Percentiles rank a stretch among this genome's conserved stretches.
phyloP scores from a whole-genome alignment of 1,139 yeast genomes.

The Geotrichum macrosporum region DNA sequence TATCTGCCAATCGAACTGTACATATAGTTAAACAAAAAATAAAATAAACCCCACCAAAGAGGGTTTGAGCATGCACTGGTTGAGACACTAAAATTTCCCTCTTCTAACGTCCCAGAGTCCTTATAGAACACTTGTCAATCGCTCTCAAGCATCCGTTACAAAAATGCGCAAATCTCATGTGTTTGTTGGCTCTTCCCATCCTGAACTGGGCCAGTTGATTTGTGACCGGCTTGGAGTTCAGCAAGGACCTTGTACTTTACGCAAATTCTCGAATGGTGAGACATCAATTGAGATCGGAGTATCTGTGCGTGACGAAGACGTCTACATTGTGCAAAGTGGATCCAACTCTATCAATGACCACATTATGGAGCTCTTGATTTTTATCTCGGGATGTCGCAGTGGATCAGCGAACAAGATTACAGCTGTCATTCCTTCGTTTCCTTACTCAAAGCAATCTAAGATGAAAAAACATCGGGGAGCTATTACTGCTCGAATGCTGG shows the following conservation, averaged over 20 bases:
- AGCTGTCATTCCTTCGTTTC: slow-evolving; percentile 95
- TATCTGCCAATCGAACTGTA: too few relatives aligned
- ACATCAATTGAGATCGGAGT: slow-evolving; percentile 94
- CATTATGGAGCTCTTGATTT: slow-evolving; percentile 89
- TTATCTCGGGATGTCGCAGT: slow-evolving; percentile 93
- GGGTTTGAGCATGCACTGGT: too few relatives aligned
- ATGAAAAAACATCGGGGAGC: slow-evolving; percentile 99
- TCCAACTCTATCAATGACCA: slow-evolving; percentile 87
- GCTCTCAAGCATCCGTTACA: too few relatives aligned
- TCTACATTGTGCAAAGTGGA: slow-evolving; percentile 91
- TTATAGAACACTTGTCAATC: too few relatives aligned
- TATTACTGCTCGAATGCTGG: slow-evolving; percentile 98
- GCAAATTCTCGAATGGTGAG: slow-evolving; percentile 94
- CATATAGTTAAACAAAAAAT: too few relatives aligned
- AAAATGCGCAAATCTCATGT: slow-evolving; percentile 93
- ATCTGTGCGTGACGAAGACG: slow-evolving; percentile 93
- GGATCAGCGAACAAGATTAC: slow-evolving; percentile 97
- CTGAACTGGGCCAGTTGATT: slow-evolving; percentile 83
- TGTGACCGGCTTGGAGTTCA: slow-evolving; percentile 88
- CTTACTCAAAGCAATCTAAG: slow-evolving; percentile 93
- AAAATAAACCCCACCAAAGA: too few relatives aligned
- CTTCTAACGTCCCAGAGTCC: too few relatives aligned
- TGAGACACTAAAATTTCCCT: too few relatives aligned
- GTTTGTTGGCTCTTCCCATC: slow-evolving; percentile 94
- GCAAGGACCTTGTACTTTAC: slow-evolving; percentile 87